Base-by-base conservation (phyloP, 495 filamentous ascomycete species). In the Penicillium subrubescens region DNA sequence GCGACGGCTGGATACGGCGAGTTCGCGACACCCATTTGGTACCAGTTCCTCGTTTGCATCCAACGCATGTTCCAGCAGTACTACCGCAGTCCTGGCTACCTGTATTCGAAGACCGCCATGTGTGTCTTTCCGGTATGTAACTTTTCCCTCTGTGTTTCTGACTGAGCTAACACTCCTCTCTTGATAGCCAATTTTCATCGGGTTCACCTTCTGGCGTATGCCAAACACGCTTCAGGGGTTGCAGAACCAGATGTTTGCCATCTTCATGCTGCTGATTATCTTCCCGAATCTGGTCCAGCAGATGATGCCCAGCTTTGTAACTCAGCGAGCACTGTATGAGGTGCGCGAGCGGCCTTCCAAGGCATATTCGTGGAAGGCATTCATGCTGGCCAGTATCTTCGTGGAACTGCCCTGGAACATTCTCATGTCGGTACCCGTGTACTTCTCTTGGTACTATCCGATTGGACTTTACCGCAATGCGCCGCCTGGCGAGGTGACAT, bases 41-140 rank as follows among this genome's bases (percentile, higher is more conserved):
- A 71, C 17, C 86, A 89, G 58, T 71, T 87, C 14, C 61, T 70
- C 6, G 68, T 81, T 21, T 84, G 85, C 19, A 71, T 79, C 7
- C 64, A 72, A 27, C 84, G 93, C 58, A 87, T 94, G 67, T 94
- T 95, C 79, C 80, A 94, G 73, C 91, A 96, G 71, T 96, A 94
- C 79, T 97, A 92, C 91, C 88, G 94, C 44, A 93, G 89, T 11
- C 93, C 93, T 2, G 83, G 84, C 0, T 97, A 97, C 77, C 89
- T 96, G 67, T 94, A 92, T 73, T 90, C 91, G 52, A 90, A 90
- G 69, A 71, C 84, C 33, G 75, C 84, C 50, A 78, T 89, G 31
- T 83, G 84, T 64, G 78, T 74, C 15, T 59, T 76, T 12, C 70
- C 77, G 25, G 76, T 77, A 59, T 62, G 75, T 69, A 15, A 23